phyloP scores from a whole-genome alignment of 805 yeast genomes.

The Lachancea thermotolerans region DNA sequence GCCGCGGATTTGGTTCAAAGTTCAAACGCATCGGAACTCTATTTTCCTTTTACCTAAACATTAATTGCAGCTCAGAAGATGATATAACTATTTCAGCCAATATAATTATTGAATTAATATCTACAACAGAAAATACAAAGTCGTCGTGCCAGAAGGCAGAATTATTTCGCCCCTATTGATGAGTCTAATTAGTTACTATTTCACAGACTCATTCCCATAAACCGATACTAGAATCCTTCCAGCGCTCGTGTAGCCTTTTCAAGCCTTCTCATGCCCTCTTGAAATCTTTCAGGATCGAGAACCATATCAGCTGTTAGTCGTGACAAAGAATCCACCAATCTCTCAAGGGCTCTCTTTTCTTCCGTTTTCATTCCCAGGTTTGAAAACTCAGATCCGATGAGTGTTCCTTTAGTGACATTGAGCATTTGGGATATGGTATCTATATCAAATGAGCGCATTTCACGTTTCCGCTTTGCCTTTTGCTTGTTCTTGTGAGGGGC shows the following conservation, averaged over 20 bases:
- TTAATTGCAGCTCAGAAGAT: too few relatives aligned
- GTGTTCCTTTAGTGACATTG: slow-evolving; percentile 37
- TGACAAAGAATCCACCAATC: slow-evolving; percentile 77
- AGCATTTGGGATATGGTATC: slow-evolving; percentile 34
- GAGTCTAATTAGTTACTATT: too few relatives aligned
- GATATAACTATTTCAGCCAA: not conserved
- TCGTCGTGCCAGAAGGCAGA: too few relatives aligned
- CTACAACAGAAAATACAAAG: not conserved
- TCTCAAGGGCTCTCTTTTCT: slow-evolving; percentile 75
- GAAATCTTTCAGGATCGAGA: slow-evolving; percentile 70
- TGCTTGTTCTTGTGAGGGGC: slow-evolving; percentile 3
- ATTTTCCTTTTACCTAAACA: too few relatives aligned
- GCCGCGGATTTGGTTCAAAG: not conserved
- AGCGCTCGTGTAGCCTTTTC: slow-evolving; percentile 77
- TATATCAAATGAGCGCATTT: slow-evolving; percentile 22
- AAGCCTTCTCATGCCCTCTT: slow-evolving; percentile 72
- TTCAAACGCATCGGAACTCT: not conserved
- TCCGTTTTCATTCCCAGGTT: slow-evolving; percentile 64
- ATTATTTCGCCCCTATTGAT: too few relatives aligned
- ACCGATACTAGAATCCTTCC: slow-evolving; percentile 56
- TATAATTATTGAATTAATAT: not conserved
- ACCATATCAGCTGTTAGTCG: slow-evolving; percentile 88
- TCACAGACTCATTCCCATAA: not conserved
- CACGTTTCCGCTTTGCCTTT: slow-evolving; percentile 7
- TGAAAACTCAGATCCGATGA: slow-evolving; percentile 55